A percentile compares a stretch with the other conserved stretches of the same genome.
phyloP scores from a whole-genome alignment of 139 green algal species.

The Chlamydomonas eustigma region DNA sequence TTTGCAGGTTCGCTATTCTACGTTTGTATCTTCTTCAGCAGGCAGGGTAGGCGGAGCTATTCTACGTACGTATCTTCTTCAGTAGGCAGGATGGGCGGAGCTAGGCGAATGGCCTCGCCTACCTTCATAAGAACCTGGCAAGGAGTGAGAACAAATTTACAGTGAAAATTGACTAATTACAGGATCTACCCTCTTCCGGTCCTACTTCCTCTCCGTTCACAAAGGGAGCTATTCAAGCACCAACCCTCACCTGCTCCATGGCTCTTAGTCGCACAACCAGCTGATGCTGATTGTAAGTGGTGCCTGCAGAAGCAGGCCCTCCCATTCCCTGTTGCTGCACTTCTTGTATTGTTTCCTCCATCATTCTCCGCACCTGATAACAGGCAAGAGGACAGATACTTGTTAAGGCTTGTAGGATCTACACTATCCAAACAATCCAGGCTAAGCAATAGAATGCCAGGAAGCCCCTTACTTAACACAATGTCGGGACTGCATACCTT shows the following conservation, averaged over 20 bases:
- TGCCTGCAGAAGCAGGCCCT: neutral
- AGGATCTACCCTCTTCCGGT: no score
- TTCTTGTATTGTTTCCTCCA: neutral
- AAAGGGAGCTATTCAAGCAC: no score
- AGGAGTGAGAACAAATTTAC: no score
- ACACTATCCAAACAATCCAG: neutral
- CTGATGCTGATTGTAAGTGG: neutral
- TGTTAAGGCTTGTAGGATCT: neutral
- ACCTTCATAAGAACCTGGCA: slow-evolving; percentile 18
- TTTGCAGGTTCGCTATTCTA: no score
- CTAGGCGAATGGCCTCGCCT: slow-evolving; percentile 11
- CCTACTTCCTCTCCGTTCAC: no score
- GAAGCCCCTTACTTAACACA: neutral
- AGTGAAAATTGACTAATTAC: no score
- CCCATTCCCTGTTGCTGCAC: neutral
- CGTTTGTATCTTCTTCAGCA: no score
- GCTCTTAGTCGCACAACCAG: neutral
- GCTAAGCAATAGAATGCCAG: no score
- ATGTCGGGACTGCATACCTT: slow-evolving; percentile 47
- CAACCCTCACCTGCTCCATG: slow-evolving; percentile 3
- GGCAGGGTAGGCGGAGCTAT: no score
- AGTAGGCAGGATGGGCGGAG: slow-evolving; percentile 18
- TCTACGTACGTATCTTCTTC: neutral
- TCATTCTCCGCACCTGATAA: neutral
- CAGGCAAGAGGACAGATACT: slow-evolving; percentile 2